Evolutionary conservation across 2,329 filamentous ascomycete species (phyloP), one percentile per base, ranked within the genome.

Genomic region (Cercospora brassicicola): DNA sequence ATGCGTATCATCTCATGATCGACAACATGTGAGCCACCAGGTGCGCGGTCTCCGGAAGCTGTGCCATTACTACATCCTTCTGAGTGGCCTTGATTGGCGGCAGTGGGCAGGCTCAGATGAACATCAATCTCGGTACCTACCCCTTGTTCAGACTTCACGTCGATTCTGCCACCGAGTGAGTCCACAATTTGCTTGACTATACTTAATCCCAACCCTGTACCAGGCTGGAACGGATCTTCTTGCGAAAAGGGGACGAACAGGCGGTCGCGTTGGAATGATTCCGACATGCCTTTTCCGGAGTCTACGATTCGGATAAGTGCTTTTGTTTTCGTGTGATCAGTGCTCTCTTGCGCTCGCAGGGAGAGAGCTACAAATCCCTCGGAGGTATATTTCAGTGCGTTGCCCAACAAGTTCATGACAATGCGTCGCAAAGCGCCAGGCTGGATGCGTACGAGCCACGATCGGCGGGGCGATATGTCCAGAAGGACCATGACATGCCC

Each of bases 101-200:
- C 59, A n/a, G 69, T 65, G n/a, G 67, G 66, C 13, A 71, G 57
- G 23, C 65, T 64, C 7, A 75, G 60, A 33, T 68, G 69, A 0
- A 74, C 70, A 28, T 73, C 67, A 20, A 75, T 69, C 55, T 74
- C 73, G 1, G 74, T 75, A 2, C 74, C 74, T 4, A 73, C 67
- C 10, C 65, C 69, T 28, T 83, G 79, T 63, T 85, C 81, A 60
- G 83, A 87, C 26, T 68, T 82, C 36, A 91, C 82, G 8, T 86
- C 82, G 53, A 91, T 87, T 6, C 80, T 83, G 0, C 89, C 89
- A 30, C 84, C 83, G 0, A 91, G 79, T 28, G 87, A 84, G 57
- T 85, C 84, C 15, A 90, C 84, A 6, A 91, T 86, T 13, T 68
- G 78, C 71, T 75, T 82, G 42, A 79, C 77, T 53, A 80, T 78